Evolutionary conservation across 352 stramenopile species (phyloP), one percentile per base, ranked within the genome.

Genomic region (Phytophthora macrochlamydospora): DNA sequence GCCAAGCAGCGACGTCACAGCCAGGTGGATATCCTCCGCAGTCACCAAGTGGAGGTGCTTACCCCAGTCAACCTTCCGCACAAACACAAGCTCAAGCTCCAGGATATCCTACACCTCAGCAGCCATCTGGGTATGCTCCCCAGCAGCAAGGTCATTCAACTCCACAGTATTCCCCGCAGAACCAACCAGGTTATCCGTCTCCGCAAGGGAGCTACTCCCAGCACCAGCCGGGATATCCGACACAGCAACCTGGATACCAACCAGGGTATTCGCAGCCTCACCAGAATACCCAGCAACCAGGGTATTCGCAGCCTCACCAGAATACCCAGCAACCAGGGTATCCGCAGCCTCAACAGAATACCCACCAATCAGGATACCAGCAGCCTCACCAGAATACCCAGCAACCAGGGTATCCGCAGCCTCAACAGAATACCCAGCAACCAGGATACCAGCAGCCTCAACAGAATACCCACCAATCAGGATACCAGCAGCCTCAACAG

Each of bases 91-190:
- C 53, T 13, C 70, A 64, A 56, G 31, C 46, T 28, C 51, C 65
- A 54, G 71, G 67, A 0, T 78, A 83, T 52, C 67, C 72, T 46
- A 53, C 67, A 4, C 66, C 67, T 29, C 65, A 70, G 54, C 68
- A 62, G 24, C 67, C 67, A 53, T 13, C 62, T 13, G 74, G 55
- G 1, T 70, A 69, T 37, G 55, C 58, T 12, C 65, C 60, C 2
- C 66, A 73, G 60, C 67, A 71, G 38, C 45, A 56, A 30, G 56
- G 33, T 7, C 72, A 79, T 37, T 62, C 69, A 13, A 65, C 63
- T 0, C 59, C 62, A 45, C 29, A 65, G 24, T 69, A 76, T 51
- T 55, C 59, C 28, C 67, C 69, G 2, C 71, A 59, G n/a, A 57
- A 71, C 40, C 60, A 73, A 38, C 53, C 49, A 46, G 40, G 12